Base-by-base conservation (phyloP, 2,329 filamentous ascomycete species). In the Diaporthe helianthi region DNA sequence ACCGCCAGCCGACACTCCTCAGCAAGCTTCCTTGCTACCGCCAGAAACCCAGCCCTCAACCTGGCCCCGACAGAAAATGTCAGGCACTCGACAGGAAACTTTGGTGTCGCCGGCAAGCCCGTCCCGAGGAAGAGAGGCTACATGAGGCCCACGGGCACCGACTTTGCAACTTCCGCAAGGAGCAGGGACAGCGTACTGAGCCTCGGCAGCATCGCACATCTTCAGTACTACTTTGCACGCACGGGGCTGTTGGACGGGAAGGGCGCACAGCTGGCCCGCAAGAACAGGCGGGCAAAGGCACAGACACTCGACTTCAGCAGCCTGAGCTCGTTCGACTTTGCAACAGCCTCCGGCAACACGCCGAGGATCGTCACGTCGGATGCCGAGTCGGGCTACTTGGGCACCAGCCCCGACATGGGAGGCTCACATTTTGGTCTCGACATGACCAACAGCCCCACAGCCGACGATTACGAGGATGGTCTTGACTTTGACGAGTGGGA, bases 221-320 rank as follows among this genome's bases (percentile, higher is more conserved):
- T 99, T 76, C 96, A 99, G 80, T 97, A 98, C 82, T 99, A 98
- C 81, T 99, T 99, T 82, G 95, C 96, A 44, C 87, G 96, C 70
- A 99, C 96, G 0, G 96, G 96, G 7, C 82, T 99, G 72, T 83
- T 99, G 63, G 96, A 99, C 77, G 94, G 95, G 68, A 98, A 98
- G 78, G 95, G 94, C 44, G 96, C 89, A 66, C 92, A 97, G 78
- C 83, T 97, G 70, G 91, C 92, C 26, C 92, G 92, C 75, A 92
- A 91, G 78, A 90, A 87, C 76, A 86, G 70, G 46, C 72, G 75
- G 22, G 73, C 89, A 73, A 87, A 87, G 75, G 86, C 82, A 19
- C 84, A 83, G 19, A 87, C 87, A 1, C 79, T 90, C 52, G 88
- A 90, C 73, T 78, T 90, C 47, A 86, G 87, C 2, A 80, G 82